Conservation (phyloP, 2,329 filamentous ascomycete species). For the Cordyceps cicadae region DNA sequence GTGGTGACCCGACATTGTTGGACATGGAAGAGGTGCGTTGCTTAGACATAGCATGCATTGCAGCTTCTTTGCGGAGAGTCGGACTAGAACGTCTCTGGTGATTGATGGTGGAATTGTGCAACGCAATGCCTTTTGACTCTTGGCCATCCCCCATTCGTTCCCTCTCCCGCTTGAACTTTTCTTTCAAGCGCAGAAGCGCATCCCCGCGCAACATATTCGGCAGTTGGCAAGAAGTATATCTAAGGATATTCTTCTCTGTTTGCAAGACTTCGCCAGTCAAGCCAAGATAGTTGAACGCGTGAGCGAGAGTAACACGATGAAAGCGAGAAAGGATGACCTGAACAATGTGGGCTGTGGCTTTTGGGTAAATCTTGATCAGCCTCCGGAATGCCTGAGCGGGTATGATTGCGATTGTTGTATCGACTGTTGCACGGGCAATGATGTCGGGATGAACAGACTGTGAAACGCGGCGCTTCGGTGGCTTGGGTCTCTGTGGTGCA, state of each 20-base stretch:
- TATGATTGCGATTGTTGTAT: slow-evolving; percentile 97
- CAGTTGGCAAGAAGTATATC: slow-evolving; percentile 82
- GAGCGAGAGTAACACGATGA: slow-evolving; percentile 88
- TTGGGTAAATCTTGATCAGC: slow-evolving; percentile 87
- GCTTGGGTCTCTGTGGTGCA: slow-evolving; percentile 27
- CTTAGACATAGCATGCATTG: slow-evolving; percentile 56
- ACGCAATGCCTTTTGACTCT: slow-evolving; percentile 76
- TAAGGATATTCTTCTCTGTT: slow-evolving; percentile 89
- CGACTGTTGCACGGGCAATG: slow-evolving; percentile 88
- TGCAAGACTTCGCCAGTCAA: slow-evolving; percentile 84
- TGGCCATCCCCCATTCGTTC: slow-evolving; percentile 77
- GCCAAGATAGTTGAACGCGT: slow-evolving; percentile 89
- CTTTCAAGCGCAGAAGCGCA: slow-evolving; percentile 75
- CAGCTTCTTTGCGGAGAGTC: slow-evolving; percentile 69
- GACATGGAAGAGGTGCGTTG: slow-evolving; percentile 37
- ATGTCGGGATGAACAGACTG: slow-evolving; percentile 93
- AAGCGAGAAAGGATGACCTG: slow-evolving; percentile 94
- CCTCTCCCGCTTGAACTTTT: slow-evolving; percentile 81
- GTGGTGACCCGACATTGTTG: slow-evolving; percentile 30
- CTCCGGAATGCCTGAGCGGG: slow-evolving; percentile 92
- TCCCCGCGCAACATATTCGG: slow-evolving; percentile 84
- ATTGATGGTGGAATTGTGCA: slow-evolving; percentile 69
- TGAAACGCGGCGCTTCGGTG: slow-evolving; percentile 39
- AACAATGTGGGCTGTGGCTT: slow-evolving; percentile 93
- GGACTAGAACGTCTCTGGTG: slow-evolving; percentile 65